phyloP scores from a whole-genome alignment of 768 basidiomycete species.

The Macrolepiota albuminosa region DNA sequence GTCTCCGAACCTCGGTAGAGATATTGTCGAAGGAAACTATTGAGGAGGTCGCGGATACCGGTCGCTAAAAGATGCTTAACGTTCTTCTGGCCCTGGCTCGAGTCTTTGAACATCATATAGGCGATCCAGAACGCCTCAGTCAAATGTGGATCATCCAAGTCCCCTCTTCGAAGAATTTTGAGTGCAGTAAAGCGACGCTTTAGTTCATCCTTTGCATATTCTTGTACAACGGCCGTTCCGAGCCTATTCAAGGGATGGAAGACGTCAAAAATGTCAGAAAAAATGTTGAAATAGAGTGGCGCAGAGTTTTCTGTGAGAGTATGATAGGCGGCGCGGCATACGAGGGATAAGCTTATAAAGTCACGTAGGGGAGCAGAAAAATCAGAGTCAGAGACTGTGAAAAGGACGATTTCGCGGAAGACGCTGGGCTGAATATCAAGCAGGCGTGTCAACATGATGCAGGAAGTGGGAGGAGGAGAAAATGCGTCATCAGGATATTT shows the following conservation, averaged over 20 bases:
- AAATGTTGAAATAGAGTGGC: slow-evolving; percentile 33
- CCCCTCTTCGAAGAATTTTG: slow-evolving; percentile 36
- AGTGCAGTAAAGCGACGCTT: slow-evolving; percentile 39
- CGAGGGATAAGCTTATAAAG: slow-evolving; percentile 25
- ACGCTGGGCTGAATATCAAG: slow-evolving; percentile 28
- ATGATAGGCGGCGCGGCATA: slow-evolving; percentile 27
- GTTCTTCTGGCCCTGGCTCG: slow-evolving; percentile 41
- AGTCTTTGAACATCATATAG: slow-evolving; percentile 56
- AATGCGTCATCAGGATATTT: slow-evolving; percentile 13
- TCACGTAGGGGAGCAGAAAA: slow-evolving; percentile 28
- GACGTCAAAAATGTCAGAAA: slow-evolving; percentile 46
- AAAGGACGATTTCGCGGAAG: slow-evolving; percentile 30
- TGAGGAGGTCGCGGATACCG: slow-evolving; percentile 35
- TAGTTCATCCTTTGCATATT: slow-evolving; percentile 39
- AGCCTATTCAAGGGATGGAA: slow-evolving; percentile 37
- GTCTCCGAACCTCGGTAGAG: slow-evolving; percentile 31
- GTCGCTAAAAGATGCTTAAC: slow-evolving; percentile 41
- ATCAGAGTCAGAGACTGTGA: slow-evolving; percentile 21
- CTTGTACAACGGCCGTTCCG: slow-evolving; percentile 19
- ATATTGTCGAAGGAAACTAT: slow-evolving; percentile 31
- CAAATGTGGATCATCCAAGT: slow-evolving; percentile 30
- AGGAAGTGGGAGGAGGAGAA: slow-evolving; percentile 7
- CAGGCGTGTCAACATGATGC: slow-evolving; percentile 26
- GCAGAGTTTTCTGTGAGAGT: slow-evolving; percentile 21
- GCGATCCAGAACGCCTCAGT: slow-evolving; percentile 46